Evolutionary conservation across 1,139 yeast genomes (phyloP), one percentile per base, ranked within the genome.

Genomic region (Arxiozyma telluris): DNA sequence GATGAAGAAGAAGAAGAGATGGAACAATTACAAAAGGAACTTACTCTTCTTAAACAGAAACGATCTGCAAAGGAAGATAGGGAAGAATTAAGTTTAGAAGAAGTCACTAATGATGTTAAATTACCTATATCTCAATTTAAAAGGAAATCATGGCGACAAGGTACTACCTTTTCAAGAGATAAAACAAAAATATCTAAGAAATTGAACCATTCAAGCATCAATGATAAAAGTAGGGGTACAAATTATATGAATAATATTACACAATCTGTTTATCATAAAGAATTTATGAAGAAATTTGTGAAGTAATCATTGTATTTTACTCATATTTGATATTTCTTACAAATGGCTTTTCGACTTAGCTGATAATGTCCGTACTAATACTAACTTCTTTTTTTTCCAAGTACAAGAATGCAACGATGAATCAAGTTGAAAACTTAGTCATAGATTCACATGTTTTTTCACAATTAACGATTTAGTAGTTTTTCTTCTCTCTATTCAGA

Each of bases 231-330:
- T 25, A 57, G 55, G 42, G 57, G 59, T 44, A 51, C 59, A 25
- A 70, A 68, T n/a, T 83, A 77, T 62, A 77, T 86, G 22, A 87
- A 85, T 57, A 87, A 87, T 62, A 73, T 87, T 56, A 67, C 85
- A 23, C 74, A 82, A 52, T 84, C 93, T 5, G 84, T 84, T 23
- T 81, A 79, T 60, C 96, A 90, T 66, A 76, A 80, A 58, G 77
- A 81, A 57, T 89, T 90, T 64, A 71, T 90, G 71, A 76, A 82
- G 55, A 83, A 82, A 62, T 86, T 81, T 63, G 73, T 88, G 18
- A 74, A 75, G 58, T 84, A 65, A 45, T 47, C 18, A 23, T 30
- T 34, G 5, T 45, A 41, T 41, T 4, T 4, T 34, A 2, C 2
- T n/a, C n/a, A 34, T 34, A 34, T 34, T 34, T 34, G n/a, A 34